Base-by-base conservation (phyloP, 306 rosid genomes). In the Sphenostylis stenocarpa region DNA sequence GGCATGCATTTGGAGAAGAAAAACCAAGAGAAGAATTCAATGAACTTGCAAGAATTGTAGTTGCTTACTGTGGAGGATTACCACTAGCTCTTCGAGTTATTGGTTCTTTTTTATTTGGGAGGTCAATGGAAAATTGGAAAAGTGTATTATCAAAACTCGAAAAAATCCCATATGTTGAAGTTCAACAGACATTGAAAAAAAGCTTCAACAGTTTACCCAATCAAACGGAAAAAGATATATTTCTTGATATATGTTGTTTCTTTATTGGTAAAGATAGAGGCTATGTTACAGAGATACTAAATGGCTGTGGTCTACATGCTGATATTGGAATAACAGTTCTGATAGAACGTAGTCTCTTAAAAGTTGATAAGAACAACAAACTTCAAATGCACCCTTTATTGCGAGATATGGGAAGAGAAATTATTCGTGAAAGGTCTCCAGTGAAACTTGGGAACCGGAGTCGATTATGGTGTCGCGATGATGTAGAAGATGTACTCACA, bases 241-340 rank as follows among this genome's bases (percentile, higher is more conserved):
- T 85, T 15, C 82, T 79, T 31, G 86, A 85, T n/a, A 33, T 85
- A 52, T 65, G 77, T 5, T 82, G 82, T 48, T 82, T 75, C 73
- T 82, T 85, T 39, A 58, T 78, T 16, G 86, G 84, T 7, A 56
- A 53, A 81, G 51, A 78, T 4, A 55, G 3, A 12, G 20, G 47
- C 0, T 13, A 57, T 2, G 88, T 79, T 3, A 64, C 19, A 1
- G 4, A 66, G n/a, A 56, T 79, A 23, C 8, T 82, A 3, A 69
- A 82, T 23, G 86, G 82, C 0, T 85, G 84, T 71, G 80, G 70
- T 1, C 33, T 79, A 0, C 70, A 5, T 72, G 72, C 86, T 57
- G 68, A 16, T 26, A 80, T 29, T 20, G 83, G 84, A 39, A 65
- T 85, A 16, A 12, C 23, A 3, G 76, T 76, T n/a, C n/a, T n/a